Evolutionary conservation across 1,139 yeast species (phyloP), one percentile per base, ranked within the genome.

Genomic region (Debaryomyces robertsiae): DNA sequence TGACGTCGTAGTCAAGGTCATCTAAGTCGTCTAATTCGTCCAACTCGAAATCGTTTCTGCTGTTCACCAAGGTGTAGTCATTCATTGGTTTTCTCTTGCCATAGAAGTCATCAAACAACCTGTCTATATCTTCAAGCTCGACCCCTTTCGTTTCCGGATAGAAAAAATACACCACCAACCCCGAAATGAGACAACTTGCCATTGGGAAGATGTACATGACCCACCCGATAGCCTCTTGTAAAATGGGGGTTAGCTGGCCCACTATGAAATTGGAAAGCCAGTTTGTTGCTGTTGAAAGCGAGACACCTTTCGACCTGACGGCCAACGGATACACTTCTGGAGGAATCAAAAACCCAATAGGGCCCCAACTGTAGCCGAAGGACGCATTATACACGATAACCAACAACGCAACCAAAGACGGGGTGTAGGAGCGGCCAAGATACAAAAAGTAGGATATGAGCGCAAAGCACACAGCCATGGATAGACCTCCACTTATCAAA

Each of bases 131-230:
- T 59, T 90, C 97, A 46, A 90, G 72, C 30, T 85, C 82, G 33
- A 89, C 79, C 5, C 96, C 97, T 57, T 86, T 89, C 1, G 97
- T 90, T 60, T 90, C 97, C 1, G 97, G 96, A 57, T 84, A 89
- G 43, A 80, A 69, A 39, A 73, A 72, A 61, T 75, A 77, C 6
- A 90, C 96, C 33, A 73, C 73, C 3, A 64, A 19, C 9, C 73
- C 68, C 24, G 79, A 71, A 3, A 71, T 48, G 9, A 73, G 53
- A 59, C 82, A 77, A 32, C 71, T 67, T 3, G 56, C 43, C 3
- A 79, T 80, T 7, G 80, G 81, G 34, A 75, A 63, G 30, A 77
- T 47, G 51, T 77, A 77, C 60, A 75, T 61, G 39, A 67, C 65
- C 81, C 81, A 77, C 22, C 69, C 69, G 29, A 77, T 75, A 9